phyloP scores from a whole-genome alignment of 768 basidiomycete species.

The Amanita fuliginea region DNA sequence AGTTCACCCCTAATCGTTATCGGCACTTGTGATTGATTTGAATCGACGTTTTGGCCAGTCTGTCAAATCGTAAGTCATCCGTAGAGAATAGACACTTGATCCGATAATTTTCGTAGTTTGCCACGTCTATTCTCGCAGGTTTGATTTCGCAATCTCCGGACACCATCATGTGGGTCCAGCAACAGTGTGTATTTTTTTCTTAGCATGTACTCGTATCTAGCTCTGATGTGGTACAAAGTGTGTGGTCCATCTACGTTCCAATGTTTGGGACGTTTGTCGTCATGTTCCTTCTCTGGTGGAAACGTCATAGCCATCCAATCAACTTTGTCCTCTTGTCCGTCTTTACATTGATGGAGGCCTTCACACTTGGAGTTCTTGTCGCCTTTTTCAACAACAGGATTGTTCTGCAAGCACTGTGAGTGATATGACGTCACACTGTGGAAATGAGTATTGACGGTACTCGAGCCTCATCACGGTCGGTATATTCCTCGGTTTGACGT shows the following conservation, averaged over 20 bases:
- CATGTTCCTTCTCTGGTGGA: constrained; percentile 80
- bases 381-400: constrained; percentile 63
- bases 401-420: constrained; percentile 81
- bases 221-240: constrained; percentile 25
- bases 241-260: constrained; percentile 74
- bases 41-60: constrained; percentile 25
- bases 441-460: constrained; percentile 5
- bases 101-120: constrained; percentile 28
- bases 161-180: constrained; percentile 59
- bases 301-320: constrained; percentile 81
- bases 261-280: constrained; percentile 72
- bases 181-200: constrained; percentile 37
- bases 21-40: background rate
- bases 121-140: constrained; percentile 73
- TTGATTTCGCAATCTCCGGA: constrained; percentile 50
- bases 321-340: constrained; percentile 78
- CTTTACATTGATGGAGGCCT: constrained; percentile 88
- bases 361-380: constrained; percentile 78
- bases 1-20: constrained; percentile 19
- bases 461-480: constrained; percentile 76
- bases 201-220: background rate
- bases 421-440: background rate
- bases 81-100: background rate
- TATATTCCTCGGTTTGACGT: constrained; percentile 85
- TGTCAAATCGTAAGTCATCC: constrained; percentile 56